phyloP scores from a whole-genome alignment of 225 moss, liverwort and hornwort genomes.

The Straminergon stramineum region DNA sequence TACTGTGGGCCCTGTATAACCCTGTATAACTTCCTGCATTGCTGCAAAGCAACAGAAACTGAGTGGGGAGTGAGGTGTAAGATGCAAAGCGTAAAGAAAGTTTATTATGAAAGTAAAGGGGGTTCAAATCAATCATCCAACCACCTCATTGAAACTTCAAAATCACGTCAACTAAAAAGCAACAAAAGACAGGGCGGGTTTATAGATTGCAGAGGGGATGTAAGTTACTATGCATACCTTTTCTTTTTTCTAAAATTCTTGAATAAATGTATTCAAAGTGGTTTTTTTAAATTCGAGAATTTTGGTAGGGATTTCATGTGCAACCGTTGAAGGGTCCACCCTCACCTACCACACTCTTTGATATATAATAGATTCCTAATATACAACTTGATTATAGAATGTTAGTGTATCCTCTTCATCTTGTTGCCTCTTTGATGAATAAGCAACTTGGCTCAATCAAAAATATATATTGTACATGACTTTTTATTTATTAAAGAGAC shows the following conservation, averaged over 20 bases:
- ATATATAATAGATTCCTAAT: too few species aligned
- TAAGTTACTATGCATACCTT: background rate
- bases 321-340: rapidly evolving
- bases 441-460: background rate
- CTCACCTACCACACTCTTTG: too few species aligned
- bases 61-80: too few species aligned
- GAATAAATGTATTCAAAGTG: background rate
- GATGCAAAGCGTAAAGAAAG: too few species aligned
- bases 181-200: background rate
- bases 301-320: background rate
- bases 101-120: background rate
- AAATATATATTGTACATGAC: background rate
- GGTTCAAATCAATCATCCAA: background rate
- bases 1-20: background rate
- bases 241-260: background rate
- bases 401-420: too few species aligned
- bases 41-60: too few species aligned
- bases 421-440: background rate
- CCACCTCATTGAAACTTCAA: background rate
- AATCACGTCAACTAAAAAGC: background rate
- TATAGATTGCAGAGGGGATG: background rate
- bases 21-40: background rate
- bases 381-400: too few species aligned
- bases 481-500: background rate
- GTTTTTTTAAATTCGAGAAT: background rate